Evolutionary conservation across 108 stramenopile species (phyloP).

Genomic region (Halocafeteria seosinensis): DNA sequence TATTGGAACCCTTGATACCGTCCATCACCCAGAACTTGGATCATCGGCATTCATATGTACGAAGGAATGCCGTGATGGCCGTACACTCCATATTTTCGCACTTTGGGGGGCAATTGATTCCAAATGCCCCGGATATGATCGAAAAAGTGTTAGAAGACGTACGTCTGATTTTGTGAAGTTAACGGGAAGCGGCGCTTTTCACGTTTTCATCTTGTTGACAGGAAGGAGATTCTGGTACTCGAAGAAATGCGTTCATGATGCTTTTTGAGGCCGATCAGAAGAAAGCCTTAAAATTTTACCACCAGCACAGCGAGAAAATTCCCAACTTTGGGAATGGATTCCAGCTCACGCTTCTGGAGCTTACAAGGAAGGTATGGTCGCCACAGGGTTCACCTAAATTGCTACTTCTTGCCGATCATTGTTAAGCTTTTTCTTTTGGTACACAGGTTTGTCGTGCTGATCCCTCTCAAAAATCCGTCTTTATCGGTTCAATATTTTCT

Average conservation of each 20-base stretch:
- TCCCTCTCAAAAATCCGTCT: constrained; percentile 86
- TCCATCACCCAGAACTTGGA: constrained; percentile 78
- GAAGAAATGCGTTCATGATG: constrained; percentile 97
- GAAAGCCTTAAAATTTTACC: constrained; percentile 83
- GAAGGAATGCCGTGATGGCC: constrained; percentile 84
- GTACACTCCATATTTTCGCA: constrained; percentile 54
- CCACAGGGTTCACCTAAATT: too few relatives aligned
- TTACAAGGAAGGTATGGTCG: constrained; percentile 80
- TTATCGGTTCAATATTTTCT: constrained; percentile 78
- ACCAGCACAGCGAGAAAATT: constrained; percentile 75
- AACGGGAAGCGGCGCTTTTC: too few relatives aligned
- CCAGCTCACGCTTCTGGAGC: constrained; percentile 78
- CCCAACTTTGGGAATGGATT: constrained; percentile 79
- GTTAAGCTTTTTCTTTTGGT: too few relatives aligned
- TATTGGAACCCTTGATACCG: constrained; percentile 84
- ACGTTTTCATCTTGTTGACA: too few relatives aligned
- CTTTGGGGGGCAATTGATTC: constrained; percentile 52
- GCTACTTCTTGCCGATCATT: not conserved
- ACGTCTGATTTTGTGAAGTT: too few relatives aligned
- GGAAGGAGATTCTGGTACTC: constrained; percentile 66
- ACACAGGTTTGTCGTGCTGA: constrained; percentile 86
- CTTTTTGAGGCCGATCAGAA: constrained; percentile 79
- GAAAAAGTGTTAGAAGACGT: constrained; percentile 60
- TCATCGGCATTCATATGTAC: constrained; percentile 88
- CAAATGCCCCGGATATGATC: constrained; percentile 90